Evolutionary conservation across 345 rosid species (phyloP), one percentile per base, ranked within the genome.

Genomic region (Gossypium turneri): DNA sequence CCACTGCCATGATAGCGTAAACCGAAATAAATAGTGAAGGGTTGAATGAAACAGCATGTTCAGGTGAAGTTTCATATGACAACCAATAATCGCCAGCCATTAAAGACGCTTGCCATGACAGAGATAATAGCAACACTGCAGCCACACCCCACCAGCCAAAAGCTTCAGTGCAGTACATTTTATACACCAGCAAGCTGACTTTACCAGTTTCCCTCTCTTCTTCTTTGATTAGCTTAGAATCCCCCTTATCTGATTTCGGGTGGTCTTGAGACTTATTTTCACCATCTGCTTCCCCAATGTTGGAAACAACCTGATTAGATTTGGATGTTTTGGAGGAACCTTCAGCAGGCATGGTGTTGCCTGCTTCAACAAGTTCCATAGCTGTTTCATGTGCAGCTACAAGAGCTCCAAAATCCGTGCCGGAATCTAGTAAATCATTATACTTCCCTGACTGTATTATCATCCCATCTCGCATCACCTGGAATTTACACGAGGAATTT

Each of bases 31-130:
- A 94, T 29, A 73, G 17, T 13, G 87, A 78, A 58, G 94, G 86
- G 20, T 85, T 68, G 75, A 92, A 94, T 4, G 84, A 80, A 16
- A 73, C 6, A 19, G 92, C 81, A 13, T 72, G 86, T 25, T 88
- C 81, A 25, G 71, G 88, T 47, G 97, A 81, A 69, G 97, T 94
- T 86, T 91, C 97, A 51, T 91, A 92, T 12, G 98, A 92, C 53
- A 92, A 83, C 97, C 98, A 94, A 77, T 94, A 94, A 78, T 94
- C 98, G 52, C 89, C 85, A 11, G 97, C 94, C 97, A 94, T 94
- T 29, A 72, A 29, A 73, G 98, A 86, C 7, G 78, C 90, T 80
- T 94, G 98, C 94, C 95, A 94, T 12, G 83, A 0, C 6, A 94
- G 10, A 61, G 98, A 94, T 50, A 94, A 65, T 9, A 88, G 68